Conservation (phyloP, 2,329 filamentous ascomycete genomes). For the Trichocomaceae sp. region DNA sequence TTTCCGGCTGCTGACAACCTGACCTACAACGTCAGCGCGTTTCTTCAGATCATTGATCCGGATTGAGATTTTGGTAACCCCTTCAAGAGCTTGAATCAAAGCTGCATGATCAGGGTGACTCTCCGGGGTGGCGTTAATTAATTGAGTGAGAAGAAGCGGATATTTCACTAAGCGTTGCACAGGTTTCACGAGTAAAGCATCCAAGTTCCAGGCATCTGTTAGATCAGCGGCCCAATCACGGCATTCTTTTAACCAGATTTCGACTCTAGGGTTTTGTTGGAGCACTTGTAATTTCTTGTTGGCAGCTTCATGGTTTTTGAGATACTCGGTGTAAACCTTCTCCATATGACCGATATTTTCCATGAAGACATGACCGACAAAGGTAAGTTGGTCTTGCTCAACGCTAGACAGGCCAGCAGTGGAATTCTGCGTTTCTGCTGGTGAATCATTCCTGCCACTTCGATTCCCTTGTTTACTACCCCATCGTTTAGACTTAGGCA, state of each 20-base stretch:
- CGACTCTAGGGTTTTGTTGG: slow-evolving; percentile 52
- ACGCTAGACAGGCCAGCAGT: slow-evolving; percentile 37
- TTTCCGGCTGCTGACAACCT: slow-evolving; percentile 75
- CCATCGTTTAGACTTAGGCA: slow-evolving; percentile 51
- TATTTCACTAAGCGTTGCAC: slow-evolving; percentile 94
- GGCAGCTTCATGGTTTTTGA: slow-evolving; percentile 59
- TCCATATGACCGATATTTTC: slow-evolving; percentile 54
- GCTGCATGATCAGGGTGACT: slow-evolving; percentile 75
- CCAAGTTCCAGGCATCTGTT: slow-evolving; percentile 88
- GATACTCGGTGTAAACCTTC: slow-evolving; percentile 57
- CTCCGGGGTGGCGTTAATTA: slow-evolving; percentile 70
- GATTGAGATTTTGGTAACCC: slow-evolving; percentile 55
- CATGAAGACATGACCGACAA: slow-evolving; percentile 54
- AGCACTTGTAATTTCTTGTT: slow-evolving; percentile 52
- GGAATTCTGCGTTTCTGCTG: slow-evolving; percentile 22
- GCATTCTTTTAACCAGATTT: slow-evolving; percentile 86
- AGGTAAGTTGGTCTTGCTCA: slow-evolving; percentile 54
- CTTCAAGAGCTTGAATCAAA: slow-evolving; percentile 66
- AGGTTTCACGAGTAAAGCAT: slow-evolving; percentile 94
- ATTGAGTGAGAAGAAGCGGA: slow-evolving; percentile 71
- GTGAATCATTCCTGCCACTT: slow-evolving; percentile 31
- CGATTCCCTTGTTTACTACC: slow-evolving; percentile 45
- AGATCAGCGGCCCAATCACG: slow-evolving; percentile 87
- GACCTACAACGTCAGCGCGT: slow-evolving; percentile 83
- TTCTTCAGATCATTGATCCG: slow-evolving; percentile 93